Conservation (phyloP, 2,329 filamentous ascomycete genomes). For the Tolypocladium ophioglossoides region DNA sequence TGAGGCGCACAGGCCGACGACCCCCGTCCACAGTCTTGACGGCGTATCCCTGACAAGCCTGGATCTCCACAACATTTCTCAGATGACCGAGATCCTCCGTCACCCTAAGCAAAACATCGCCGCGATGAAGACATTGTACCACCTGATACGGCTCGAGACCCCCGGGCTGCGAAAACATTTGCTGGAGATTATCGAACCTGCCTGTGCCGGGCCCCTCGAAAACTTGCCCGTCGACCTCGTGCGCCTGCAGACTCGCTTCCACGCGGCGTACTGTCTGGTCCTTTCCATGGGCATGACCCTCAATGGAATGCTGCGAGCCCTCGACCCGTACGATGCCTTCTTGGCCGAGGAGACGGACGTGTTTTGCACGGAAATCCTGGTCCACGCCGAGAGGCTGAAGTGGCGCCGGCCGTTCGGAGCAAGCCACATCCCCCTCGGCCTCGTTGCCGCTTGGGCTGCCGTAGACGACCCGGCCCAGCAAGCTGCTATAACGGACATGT, state of each 20-base stretch:
- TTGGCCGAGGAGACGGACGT: conserved; percentile 8
- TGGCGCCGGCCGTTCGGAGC: conserved; percentile 16
- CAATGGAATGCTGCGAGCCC: conserved; percentile 13
- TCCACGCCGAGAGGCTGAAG: conserved; percentile 9
- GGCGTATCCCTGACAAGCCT: conserved; percentile 3
- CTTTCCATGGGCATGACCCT: conserved; percentile 11
- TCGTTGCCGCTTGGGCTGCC: conserved; percentile 14
- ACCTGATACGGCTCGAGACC: conserved; percentile 8
- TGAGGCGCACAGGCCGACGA: not conserved
- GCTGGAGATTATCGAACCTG: not conserved
- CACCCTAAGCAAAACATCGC: conserved; percentile 8
- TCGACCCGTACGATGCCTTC: conserved; percentile 5
- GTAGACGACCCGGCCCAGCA: conserved; percentile 14
- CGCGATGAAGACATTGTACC: conserved; percentile 9
- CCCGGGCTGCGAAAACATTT: conserved; percentile 2
- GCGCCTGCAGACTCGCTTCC: conserved; percentile 3
- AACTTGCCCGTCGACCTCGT: conserved; percentile 1
- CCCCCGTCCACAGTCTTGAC: not conserved
- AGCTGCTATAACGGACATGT: conserved; percentile 2
- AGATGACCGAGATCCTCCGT: conserved; percentile 10
- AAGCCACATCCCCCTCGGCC: conserved; percentile 13
- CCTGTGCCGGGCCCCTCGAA: not conserved
- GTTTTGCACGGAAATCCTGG: conserved; percentile 12
- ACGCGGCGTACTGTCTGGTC: conserved; percentile 9
- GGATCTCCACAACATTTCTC: conserved; percentile 5